These are phyloP conservation scores for Pachyrhizus erosus DNA, from an alignment of 306 rosid genomes.

Conservation along the genomic window DNA sequence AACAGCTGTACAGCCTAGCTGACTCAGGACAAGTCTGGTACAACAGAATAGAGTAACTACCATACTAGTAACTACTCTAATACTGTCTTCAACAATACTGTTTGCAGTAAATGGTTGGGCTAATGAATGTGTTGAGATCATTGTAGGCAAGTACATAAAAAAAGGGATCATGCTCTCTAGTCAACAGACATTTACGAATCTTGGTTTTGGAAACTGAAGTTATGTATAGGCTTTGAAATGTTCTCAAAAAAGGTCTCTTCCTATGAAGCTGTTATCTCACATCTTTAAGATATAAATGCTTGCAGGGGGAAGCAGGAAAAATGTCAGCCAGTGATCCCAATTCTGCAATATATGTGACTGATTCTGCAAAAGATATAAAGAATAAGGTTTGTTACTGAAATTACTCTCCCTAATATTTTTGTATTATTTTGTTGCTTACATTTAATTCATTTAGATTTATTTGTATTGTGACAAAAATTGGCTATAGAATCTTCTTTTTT, in stretches of 20 bases:
- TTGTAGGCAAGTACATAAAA: not conserved
- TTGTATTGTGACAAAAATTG: conserved; percentile 9
- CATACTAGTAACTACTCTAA: not conserved
- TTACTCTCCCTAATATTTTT: not conserved
- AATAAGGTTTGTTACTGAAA: conserved; percentile 68
- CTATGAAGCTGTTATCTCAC: not conserved
- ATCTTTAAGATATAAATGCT: conserved; percentile 40
- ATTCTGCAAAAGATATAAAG: conserved; percentile 81
- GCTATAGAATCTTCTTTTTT: not conserved
- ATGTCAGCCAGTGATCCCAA: conserved; percentile 99
- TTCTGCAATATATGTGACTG: conserved; percentile 97
- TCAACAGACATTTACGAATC: not conserved
- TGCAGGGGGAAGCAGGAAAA: conserved; percentile 96
- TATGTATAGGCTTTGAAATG: conserved; percentile 18
- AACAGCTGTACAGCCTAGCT: not conserved
- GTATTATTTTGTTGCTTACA: conserved; percentile 1
- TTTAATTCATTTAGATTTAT: conserved; percentile 8
- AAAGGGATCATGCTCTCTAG: not conserved
- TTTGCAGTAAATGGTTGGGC: not conserved
- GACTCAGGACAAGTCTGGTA: not conserved
- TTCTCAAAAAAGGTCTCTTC: conserved; percentile 21
- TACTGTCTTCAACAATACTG: not conserved
- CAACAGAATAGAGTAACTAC: not conserved
- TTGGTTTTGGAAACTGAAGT: not conserved
- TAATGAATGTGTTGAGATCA: not conserved